A percentile compares a stretch with the other conserved stretches of the same genome.
Conservation (phyloP, 192 early-diverging fungal genomes). For the Dissophora globulifera region DNA sequence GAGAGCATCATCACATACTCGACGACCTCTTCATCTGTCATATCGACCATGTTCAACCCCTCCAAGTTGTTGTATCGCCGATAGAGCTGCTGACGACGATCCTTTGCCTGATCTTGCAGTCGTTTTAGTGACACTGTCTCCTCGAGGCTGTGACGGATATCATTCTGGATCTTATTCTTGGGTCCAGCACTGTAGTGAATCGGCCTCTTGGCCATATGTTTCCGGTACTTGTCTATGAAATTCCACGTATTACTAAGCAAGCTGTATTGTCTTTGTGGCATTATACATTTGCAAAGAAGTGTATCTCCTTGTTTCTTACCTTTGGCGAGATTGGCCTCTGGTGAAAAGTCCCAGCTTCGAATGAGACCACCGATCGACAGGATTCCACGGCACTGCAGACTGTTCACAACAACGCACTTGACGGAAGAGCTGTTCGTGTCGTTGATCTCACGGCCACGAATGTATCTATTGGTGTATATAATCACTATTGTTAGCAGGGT, state of each 20-base stretch:
- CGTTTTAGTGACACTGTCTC: constrained; percentile 36
- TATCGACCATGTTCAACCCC: constrained; percentile 52
- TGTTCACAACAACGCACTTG: constrained; percentile 48
- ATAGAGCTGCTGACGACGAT: constrained; percentile 36
- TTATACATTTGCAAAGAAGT: no score
- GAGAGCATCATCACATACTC: constrained; percentile 69
- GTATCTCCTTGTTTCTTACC: constrained; percentile 6
- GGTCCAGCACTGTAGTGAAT: constrained; percentile 42
- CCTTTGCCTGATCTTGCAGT: constrained; percentile 27
- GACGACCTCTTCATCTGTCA: constrained; percentile 67
- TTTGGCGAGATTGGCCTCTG: constrained; percentile 46
- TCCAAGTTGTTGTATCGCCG: constrained; percentile 45
- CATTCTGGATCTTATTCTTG: constrained; percentile 39
- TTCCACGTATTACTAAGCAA: no score
- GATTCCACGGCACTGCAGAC: constrained; percentile 53
- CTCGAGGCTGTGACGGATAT: constrained; percentile 39
- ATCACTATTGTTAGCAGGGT: neutral
- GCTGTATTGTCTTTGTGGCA: no score
- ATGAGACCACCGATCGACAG: constrained; percentile 60
- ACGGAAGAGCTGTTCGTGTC: neutral
- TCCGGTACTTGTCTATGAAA: constrained; percentile 26
- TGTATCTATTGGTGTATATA: constrained; percentile 5
- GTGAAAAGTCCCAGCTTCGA: constrained; percentile 68
- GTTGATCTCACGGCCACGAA: constrained; percentile 21
- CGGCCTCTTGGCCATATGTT: constrained; percentile 12